A percentile compares a stretch with the other conserved stretches of the same genome.
Conservation (phyloP, 2,329 filamentous ascomycete genomes). For the Aspergillus unguis region DNA sequence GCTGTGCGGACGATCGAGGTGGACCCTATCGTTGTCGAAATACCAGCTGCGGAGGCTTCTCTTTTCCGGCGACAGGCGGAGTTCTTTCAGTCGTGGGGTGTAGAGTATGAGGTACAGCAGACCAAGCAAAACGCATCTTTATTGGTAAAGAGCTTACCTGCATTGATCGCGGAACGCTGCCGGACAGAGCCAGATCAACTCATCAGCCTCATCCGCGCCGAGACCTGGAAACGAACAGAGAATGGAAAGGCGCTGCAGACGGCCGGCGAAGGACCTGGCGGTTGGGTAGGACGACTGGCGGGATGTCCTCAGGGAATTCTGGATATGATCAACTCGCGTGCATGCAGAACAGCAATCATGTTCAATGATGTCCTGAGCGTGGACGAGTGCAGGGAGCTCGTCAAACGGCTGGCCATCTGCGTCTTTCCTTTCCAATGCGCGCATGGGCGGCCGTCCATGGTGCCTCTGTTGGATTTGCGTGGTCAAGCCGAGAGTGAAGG, state of each 20-base stretch:
- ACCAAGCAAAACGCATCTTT: constrained; percentile 31
- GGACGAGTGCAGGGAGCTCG: constrained; percentile 39
- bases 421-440: constrained; percentile 51
- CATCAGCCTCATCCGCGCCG: constrained; percentile 69
- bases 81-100: constrained; percentile 71
- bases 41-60: constrained; percentile 58
- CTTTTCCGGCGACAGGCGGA: constrained; percentile 54
- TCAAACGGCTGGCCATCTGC: constrained; percentile 39
- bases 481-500: neutral
- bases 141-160: constrained; percentile 61
- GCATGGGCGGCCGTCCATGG: constrained; percentile 49
- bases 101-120: constrained; percentile 56
- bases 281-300: constrained; percentile 62
- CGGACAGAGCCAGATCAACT: constrained; percentile 67
- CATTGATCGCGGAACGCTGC: constrained; percentile 72
- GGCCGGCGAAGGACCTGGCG: neutral
- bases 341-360: constrained; percentile 51
- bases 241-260: constrained; percentile 19
- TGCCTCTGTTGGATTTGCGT: constrained; percentile 40
- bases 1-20: constrained; percentile 26
- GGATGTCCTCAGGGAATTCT: constrained; percentile 72
- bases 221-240: constrained; percentile 66
- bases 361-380: constrained; percentile 46
- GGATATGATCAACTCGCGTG: constrained; percentile 55
- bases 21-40: constrained; percentile 59